A percentile compares a stretch with the other conserved stretches of the same genome.
These are phyloP conservation scores for Fusarium haematococcum DNA, from an alignment of 2,329 filamentous ascomycete species.

Conservation along the genomic window DNA sequence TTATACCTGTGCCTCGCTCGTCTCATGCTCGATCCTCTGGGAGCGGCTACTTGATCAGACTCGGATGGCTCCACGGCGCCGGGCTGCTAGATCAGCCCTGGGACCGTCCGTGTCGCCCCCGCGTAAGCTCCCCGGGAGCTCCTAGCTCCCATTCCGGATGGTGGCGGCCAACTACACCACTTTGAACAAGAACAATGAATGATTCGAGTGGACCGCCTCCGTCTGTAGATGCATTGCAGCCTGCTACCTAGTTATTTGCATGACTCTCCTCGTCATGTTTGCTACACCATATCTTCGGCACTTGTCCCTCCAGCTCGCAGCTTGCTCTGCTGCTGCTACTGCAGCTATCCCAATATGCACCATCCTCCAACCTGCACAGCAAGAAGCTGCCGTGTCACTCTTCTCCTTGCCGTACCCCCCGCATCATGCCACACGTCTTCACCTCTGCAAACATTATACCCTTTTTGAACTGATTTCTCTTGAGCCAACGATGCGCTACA, in stretches of 20 bases:
- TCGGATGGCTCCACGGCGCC: not conserved
- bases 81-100: conserved; percentile 2
- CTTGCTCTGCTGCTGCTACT: not conserved
- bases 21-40: not conserved
- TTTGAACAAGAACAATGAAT: not conserved
- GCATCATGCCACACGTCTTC: not conserved
- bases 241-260: not conserved
- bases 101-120: not conserved
- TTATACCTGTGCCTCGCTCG: not conserved
- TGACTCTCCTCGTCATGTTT: not conserved
- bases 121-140: conserved; percentile 4
- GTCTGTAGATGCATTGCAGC: not conserved
- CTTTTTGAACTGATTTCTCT: conserved; percentile 11
- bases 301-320: not conserved
- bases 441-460: not conserved
- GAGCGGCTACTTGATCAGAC: conserved; percentile 1
- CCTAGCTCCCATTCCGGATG: conserved; percentile 11
- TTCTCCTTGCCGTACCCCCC: not conserved
- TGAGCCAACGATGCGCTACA: conserved; percentile 5
- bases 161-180: conserved; percentile 11
- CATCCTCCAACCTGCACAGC: not conserved
- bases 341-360: not conserved
- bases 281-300: not conserved
- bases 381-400: not conserved
- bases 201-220: not conserved